Base-by-base conservation (phyloP, 345 rosid genomes). In the Eucalyptus caleyi region DNA sequence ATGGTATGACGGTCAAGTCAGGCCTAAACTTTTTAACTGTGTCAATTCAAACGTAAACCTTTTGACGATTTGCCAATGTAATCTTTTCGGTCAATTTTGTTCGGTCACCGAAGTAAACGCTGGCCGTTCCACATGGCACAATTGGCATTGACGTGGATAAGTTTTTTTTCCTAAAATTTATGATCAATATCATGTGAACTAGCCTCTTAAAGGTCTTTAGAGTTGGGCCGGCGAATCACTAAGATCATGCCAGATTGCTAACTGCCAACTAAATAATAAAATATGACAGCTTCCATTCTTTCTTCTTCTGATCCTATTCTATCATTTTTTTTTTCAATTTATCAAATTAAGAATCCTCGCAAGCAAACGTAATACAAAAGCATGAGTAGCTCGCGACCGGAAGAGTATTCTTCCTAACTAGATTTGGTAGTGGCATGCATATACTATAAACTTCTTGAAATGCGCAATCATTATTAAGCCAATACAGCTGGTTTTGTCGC, bases 11-110 rank as follows among this genome's bases (percentile, higher is more conserved):
- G 12, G 6, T 24, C 6, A 23, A 56, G 26, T 23, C 27, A 23
- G 0, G 11, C 8, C 1, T 2, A 56, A 56, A 56, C 5, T 8
- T 56, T 56, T 23, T 1, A 56, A 9, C 1, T 56, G 6, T 56
- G 3, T 0, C 1, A 23, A 56, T 56, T 23, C 1, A 56, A 1
- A 21, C 6, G 1, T 56, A 56, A 56, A 8, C 27, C 1, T 1
- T 56, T 56, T 56, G 3, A 23, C 13, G 1, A 56, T 56, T 56
- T 56, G 5, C 0, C 26, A 56, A 56, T 56, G 0, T 56, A 56
- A 56, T 56, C 27, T 0, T 56, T 56, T 24, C 1, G 13, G 13
- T 56, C 3, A 56, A 23, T 56, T 56, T 56, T 56, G 5, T 21
- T 6, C 11, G 1, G 13, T 56, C 0, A 1, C 6, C 1, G 0